A percentile compares a stretch with the other conserved stretches of the same genome.
Conservation (phyloP, 306 rosid genomes). For the Prunus padus region DNA sequence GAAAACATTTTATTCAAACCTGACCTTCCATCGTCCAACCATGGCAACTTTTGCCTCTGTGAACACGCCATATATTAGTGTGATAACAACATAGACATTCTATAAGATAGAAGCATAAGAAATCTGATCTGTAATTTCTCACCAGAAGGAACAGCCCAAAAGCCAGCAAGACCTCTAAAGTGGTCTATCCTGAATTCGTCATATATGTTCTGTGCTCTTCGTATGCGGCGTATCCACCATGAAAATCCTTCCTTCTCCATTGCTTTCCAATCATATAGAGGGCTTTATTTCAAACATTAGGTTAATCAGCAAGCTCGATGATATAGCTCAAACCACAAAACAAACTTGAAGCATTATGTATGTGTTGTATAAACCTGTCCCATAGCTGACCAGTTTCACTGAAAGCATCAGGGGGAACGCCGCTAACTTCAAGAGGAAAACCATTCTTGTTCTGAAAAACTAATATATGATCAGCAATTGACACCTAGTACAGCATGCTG, state of each 20-base stretch:
- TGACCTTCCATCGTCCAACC: slow-evolving; percentile 93
- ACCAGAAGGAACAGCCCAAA: slow-evolving; percentile 97
- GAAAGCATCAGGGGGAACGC: slow-evolving; percentile 97
- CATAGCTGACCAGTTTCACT: slow-evolving; percentile 97
- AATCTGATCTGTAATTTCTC: slow-evolving; percentile 23
- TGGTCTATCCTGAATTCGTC: slow-evolving; percentile 94
- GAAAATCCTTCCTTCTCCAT: slow-evolving; percentile 93
- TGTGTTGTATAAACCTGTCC: slow-evolving; percentile 63
- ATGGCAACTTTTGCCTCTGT: slow-evolving; percentile 89
- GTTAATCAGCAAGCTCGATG: slow-evolving; percentile 27
- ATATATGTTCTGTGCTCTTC: slow-evolving; percentile 74
- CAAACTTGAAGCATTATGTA: neutral
- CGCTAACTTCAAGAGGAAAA: slow-evolving; percentile 86
- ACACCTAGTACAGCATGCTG: slow-evolving; percentile 16
- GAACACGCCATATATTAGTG: slow-evolving; percentile 36
- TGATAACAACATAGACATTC: neutral
- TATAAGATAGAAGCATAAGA: slow-evolving; percentile 22
- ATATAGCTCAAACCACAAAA: slow-evolving; percentile 9
- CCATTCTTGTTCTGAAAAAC: slow-evolving; percentile 72
- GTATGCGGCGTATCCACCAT: slow-evolving; percentile 90
- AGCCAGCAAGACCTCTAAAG: slow-evolving; percentile 93
- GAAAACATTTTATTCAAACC: slow-evolving; percentile 27
- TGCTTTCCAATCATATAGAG: slow-evolving; percentile 91
- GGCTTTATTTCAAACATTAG: slow-evolving; percentile 51
- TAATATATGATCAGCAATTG: slow-evolving; percentile 23